Base-by-base conservation (phyloP, 1,284 basidiomycete species). In the Phlebopus sp. region DNA sequence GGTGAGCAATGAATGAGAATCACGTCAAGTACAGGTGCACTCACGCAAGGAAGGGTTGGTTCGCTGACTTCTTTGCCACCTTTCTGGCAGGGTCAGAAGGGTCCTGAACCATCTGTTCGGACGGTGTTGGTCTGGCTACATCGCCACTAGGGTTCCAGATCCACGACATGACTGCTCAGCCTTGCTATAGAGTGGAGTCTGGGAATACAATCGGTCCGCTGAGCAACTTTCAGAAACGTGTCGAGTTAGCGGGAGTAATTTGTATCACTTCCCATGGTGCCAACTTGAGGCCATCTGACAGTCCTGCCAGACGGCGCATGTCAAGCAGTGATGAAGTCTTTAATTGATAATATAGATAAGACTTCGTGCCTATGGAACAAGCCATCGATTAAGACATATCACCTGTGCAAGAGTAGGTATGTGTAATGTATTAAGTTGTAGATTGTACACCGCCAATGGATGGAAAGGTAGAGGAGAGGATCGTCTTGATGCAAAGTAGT, bases 31-130 rank as follows among this genome's bases (percentile, higher is more conserved):
- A 11, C 15, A 11, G 43, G 36, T 43, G 36, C 21, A 79, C 86
- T 56, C 70, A 91, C 84, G 81, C 81, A 42, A 92, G 76, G 67
- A 90, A 92, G 17, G 90, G 90, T 53, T 77, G 74, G 69, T 92
- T 92, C 30, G 90, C 86, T 46, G 78, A 66, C 69, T 91, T 92
- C 53, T 79, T 80, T 31, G 82, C 78, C 36, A 92, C 87, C 77
- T 81, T 77, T 56, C 84, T 75, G 50, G 74, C 72, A 2, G 79
- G 78, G 52, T 79, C 75, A 41, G 63, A 54, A 41, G 84, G 83
- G 61, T 86, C 83, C 51, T 59, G 59, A 0, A 68, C 63, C 66
- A 68, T 59, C 41, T 69, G 61, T 41, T 67, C 47, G 1, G 51
- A 13, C 19, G 59, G 35, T n/a, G 42, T 44, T 36, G 52, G 51